Evolutionary conservation across 73 alveolate genomes (phyloP).

Genomic region (Paramecium pentaurelia): DNA sequence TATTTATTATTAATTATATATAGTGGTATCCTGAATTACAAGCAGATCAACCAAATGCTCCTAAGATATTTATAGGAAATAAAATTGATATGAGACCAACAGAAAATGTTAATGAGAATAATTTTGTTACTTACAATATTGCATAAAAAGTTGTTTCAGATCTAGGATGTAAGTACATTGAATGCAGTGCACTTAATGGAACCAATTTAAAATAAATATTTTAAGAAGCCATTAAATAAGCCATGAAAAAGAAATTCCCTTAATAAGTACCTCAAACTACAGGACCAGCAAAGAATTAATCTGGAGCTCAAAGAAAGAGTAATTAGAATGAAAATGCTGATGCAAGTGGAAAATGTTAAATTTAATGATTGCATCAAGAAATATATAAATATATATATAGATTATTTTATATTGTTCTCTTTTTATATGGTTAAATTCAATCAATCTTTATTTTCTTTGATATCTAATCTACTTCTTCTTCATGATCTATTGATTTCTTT

Average conservation of each 20-base stretch:
- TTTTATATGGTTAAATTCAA: background rate
- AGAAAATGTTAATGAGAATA: background rate
- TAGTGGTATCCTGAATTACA: constrained; percentile 77
- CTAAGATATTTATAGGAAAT: constrained; percentile 72
- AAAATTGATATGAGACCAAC: constrained; percentile 69
- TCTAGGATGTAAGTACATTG: constrained; percentile 46
- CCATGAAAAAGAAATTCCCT: constrained; percentile 5
- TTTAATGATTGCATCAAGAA: background rate
- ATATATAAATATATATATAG: background rate
- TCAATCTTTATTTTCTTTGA: background rate
- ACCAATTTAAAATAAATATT: constrained; percentile 37
- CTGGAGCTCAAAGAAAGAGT: background rate
- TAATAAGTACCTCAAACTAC: background rate
- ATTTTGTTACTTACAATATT: background rate
- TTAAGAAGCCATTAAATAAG: constrained; percentile 49
- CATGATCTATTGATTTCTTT: background rate
- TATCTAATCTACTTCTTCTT: background rate
- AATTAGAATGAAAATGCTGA: background rate
- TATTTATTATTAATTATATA: background rate
- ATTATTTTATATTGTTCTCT: background rate
- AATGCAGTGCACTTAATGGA: constrained; percentile 55
- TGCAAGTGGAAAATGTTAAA: background rate
- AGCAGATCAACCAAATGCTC: constrained; percentile 54
- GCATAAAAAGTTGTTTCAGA: constrained; percentile 59
- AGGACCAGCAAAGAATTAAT: background rate